Conservation (phyloP, 2,329 filamentous ascomycete genomes). For the Cercospora janseana region DNA sequence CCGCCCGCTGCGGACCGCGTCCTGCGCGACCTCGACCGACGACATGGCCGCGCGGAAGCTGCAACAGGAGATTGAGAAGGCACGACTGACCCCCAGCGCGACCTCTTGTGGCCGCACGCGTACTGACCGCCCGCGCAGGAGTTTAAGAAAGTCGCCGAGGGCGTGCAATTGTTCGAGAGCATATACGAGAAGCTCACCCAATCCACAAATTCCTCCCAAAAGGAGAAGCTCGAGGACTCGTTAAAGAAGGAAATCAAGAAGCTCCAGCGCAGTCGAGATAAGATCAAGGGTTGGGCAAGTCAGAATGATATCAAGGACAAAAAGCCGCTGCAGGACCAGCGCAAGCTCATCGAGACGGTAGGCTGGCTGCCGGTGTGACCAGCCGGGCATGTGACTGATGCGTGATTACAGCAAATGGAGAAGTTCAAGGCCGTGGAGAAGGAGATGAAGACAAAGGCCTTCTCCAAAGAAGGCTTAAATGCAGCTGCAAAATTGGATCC, state of each 20-base stretch:
- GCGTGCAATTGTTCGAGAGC: slow-evolving; percentile 83
- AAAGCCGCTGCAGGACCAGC: slow-evolving; percentile 85
- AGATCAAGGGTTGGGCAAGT: slow-evolving; percentile 99
- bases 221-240: slow-evolving; percentile 97
- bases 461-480: slow-evolving; percentile 94
- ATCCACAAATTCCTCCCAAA: slow-evolving; percentile 87
- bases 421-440: slow-evolving; percentile 99
- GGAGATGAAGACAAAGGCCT: slow-evolving; percentile 99
- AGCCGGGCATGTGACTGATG: slow-evolving; percentile 23
- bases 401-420: slow-evolving; percentile 78
- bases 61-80: slow-evolving; percentile 97
- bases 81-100: slow-evolving; percentile 39
- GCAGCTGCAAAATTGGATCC: slow-evolving; percentile 91
- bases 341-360: slow-evolving; percentile 97
- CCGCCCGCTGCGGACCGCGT: slow-evolving; percentile 11
- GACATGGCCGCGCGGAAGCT: slow-evolving; percentile 94
- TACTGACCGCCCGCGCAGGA: slow-evolving; percentile 33
- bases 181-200: slow-evolving; percentile 98
- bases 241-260: slow-evolving; percentile 99
- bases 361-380: slow-evolving; percentile 37
- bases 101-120: slow-evolving; percentile 4
- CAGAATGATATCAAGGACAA: slow-evolving; percentile 99
- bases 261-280: slow-evolving; percentile 91
- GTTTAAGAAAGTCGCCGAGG: slow-evolving; percentile 96
- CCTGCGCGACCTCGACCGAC: slow-evolving; percentile 17